These are phyloP conservation scores for Aspergillus sojae DNA, from an alignment of 2,329 filamentous ascomycete species.

Conservation along the genomic window DNA sequence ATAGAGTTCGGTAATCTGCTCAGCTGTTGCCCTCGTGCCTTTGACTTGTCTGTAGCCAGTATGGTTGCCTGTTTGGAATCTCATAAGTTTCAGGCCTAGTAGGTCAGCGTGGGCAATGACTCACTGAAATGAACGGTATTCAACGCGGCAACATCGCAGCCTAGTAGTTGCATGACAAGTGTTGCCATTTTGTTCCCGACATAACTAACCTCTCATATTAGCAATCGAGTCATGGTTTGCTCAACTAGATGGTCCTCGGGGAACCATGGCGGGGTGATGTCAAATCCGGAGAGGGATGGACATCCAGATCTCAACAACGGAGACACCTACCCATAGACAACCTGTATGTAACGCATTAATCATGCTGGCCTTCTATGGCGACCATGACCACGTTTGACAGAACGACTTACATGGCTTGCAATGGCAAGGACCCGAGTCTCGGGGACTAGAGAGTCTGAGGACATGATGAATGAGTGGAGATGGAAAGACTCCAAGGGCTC, in stretches of 20 bases:
- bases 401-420: conserved; percentile 79
- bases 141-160: conserved; percentile 89
- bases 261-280: not conserved
- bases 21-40: conserved; percentile 77
- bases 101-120: conserved; percentile 32
- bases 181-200: conserved; percentile 98
- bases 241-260: not conserved
- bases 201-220: conserved; percentile 63
- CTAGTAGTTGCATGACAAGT: conserved; percentile 89
- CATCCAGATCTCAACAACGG: not conserved
- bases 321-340: conserved; percentile 36
- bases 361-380: not conserved
- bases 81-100: conserved; percentile 4
- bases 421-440: conserved; percentile 78
- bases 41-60: conserved; percentile 88
- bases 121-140: conserved; percentile 98
- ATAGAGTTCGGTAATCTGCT: conserved; percentile 83
- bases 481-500: conserved; percentile 6
- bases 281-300: not conserved
- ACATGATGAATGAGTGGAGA: conserved; percentile 28
- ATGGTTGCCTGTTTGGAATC: conserved; percentile 73
- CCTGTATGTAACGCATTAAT: conserved; percentile 23
- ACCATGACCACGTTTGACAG: not conserved
- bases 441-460: conserved; percentile 50
- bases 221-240: not conserved